phyloP scores from a whole-genome alignment of 1,284 basidiomycete genomes.

The Sporisorium reilianum region DNA sequence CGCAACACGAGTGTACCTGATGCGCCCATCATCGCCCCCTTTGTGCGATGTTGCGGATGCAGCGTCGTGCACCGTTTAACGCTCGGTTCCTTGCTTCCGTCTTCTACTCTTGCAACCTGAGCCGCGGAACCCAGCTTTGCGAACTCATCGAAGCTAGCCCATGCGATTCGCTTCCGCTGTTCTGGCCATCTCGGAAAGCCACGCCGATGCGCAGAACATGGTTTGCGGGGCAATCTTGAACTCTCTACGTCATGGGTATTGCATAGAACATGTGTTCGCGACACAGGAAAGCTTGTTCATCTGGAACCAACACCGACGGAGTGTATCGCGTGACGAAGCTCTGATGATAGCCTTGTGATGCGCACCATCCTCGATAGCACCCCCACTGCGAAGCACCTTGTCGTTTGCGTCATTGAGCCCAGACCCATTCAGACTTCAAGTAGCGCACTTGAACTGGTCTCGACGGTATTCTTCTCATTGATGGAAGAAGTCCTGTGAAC shows the following conservation, averaged over 20 bases:
- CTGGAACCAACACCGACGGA: slow-evolving; percentile 7
- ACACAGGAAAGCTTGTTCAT: background rate
- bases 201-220: background rate
- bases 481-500: background rate
- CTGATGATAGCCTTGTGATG: too few relatives aligned
- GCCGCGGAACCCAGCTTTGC: background rate
- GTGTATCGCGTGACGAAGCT: too few relatives aligned
- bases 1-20: background rate
- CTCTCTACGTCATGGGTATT: slow-evolving; percentile 1
- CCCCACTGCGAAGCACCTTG: too few relatives aligned
- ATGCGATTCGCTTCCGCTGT: background rate
- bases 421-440: background rate
- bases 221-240: background rate
- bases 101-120: too few relatives aligned
- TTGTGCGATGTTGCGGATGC: background rate
- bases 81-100: too few relatives aligned
- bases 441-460: background rate
- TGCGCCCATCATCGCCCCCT: background rate
- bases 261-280: too few relatives aligned
- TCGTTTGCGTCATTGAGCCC: background rate
- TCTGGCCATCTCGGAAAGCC: background rate
- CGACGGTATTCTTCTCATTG: background rate
- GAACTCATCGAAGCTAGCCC: background rate
- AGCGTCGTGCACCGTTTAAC: too few relatives aligned
- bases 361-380: background rate